phyloP scores from a whole-genome alignment of 192 early-diverging fungal genomes.

The Piromyces sp. region DNA sequence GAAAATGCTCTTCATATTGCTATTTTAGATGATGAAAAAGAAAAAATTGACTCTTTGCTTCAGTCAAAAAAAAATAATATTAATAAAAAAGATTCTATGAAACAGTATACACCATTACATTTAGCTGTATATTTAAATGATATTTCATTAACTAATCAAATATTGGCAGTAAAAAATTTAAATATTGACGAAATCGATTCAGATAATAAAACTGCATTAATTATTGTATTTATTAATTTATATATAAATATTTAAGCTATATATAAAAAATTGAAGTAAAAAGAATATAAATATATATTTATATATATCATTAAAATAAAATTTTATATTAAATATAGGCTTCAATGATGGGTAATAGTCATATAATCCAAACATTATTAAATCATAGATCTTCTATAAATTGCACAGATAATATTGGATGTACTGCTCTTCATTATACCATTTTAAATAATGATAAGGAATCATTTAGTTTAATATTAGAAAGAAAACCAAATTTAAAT shows the following conservation, averaged over 20 bases:
- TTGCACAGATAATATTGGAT: not conserved
- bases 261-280: too few species aligned
- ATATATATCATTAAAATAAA: too few species aligned
- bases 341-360: not conserved
- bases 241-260: too few species aligned
- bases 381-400: not conserved
- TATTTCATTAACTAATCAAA: not conserved
- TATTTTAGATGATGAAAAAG: not conserved
- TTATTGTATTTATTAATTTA: not conserved
- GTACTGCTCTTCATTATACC: not conserved
- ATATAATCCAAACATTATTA: not conserved
- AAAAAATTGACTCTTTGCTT: not conserved
- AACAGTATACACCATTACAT: not conserved
- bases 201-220: not conserved
- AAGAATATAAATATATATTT: too few species aligned
- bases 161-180: not conserved
- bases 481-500: not conserved
- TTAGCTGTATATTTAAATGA: not conserved
- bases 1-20: not conserved
- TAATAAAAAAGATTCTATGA: not conserved
- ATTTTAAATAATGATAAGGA: not conserved
- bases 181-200: not conserved
- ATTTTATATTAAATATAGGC: not conserved
- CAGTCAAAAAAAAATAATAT: not conserved
- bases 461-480: not conserved